Evolutionary conservation across 2,329 filamentous ascomycete species (phyloP), one percentile per base, ranked within the genome.

Genomic region (Monilinia aucupariae): DNA sequence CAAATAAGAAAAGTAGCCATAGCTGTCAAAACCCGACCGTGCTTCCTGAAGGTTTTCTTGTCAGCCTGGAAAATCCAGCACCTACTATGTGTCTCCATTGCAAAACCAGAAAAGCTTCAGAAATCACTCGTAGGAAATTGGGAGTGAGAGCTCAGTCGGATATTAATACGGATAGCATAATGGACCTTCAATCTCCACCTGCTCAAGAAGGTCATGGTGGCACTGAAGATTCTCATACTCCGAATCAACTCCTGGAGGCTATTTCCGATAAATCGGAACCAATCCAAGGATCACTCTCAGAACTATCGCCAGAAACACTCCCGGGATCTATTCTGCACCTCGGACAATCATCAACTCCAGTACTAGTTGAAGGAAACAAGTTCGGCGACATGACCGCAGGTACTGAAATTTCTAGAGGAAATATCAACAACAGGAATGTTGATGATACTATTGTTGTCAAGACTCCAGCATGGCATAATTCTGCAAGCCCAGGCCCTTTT

Each of bases 21-120:
- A n/a, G 30, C 25, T 59, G 56, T 39, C 45, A 45, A 10, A 59
- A 59, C 15, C 56, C 45, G n/a, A 49, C 37, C 25, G 56, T 50
- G 3, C 45, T 59, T 17, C 56, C 45, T 22, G n/a, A 59, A 39
- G 56, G 45, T 2, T 56, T 32, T 17, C 9, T 47, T 34, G n/a
- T 47, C 4, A 56, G 27, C 22, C 8, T 13, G 13, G 41, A 32
- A 45, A 25, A 17, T 20, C 27, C 41, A 12, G 7, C 3, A 34
- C 27, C 41, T 9, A 34, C 27, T 27, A 56, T n/a, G 27, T 56
- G 53, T 22, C 41, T 56, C 5, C 53, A 56, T 32, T 56, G 53
- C 39, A 22, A 22, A 30, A 56, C 41, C 12, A 20, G 27, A 12
- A 45, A 47, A 34, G 53, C 41, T 34, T 22, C 53, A 22, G 27